phyloP scores from a whole-genome alignment of 192 early-diverging fungal genomes.

The Backusella luteola region DNA sequence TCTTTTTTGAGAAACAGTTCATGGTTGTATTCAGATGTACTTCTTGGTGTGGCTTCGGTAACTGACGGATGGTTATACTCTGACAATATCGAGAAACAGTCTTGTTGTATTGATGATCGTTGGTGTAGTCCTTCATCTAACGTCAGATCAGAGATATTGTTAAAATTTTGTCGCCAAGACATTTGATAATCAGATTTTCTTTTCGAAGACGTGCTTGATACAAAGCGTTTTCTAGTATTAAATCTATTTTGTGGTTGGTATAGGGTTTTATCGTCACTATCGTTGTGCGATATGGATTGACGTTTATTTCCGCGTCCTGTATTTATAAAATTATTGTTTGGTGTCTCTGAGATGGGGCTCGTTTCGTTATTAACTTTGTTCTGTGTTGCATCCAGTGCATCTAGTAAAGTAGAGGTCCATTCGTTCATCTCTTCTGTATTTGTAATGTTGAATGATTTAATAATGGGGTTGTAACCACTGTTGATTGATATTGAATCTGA shows the following conservation, averaged over 20 bases:
- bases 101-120: neutral
- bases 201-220: neutral
- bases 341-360: neutral
- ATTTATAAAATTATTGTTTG: neutral
- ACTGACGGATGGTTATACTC: neutral
- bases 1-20: neutral
- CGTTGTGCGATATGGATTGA: neutral
- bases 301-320: neutral
- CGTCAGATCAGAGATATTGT: neutral
- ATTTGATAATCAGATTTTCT: neutral
- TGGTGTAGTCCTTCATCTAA: neutral
- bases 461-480: neutral
- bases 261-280: neutral
- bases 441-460: neutral
- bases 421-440: neutral
- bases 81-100: neutral
- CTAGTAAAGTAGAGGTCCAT: neutral
- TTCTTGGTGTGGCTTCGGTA: neutral
- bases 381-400: slow-evolving; percentile 12
- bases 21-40: neutral
- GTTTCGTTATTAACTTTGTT: neutral
- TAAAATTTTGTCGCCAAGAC: neutral
- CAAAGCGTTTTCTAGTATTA: neutral
- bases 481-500: neutral
- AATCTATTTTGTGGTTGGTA: neutral